Percentiles rank a stretch among this genome's conserved stretches.
Conservation (phyloP, 23 red algal genomes). For the Rhodosorus marinus region DNA sequence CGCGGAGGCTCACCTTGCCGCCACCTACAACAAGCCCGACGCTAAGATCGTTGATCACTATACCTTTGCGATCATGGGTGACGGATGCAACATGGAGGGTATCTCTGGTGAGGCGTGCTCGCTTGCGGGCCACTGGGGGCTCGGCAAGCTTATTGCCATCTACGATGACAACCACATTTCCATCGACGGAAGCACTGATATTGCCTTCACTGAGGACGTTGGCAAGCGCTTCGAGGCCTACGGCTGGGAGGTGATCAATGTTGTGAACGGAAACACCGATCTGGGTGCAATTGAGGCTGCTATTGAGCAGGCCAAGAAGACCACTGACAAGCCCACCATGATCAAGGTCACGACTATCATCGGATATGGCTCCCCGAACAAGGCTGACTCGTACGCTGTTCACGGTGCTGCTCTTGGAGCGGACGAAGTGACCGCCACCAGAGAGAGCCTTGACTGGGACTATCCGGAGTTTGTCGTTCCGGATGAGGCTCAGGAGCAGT, state of each 20-base stretch:
- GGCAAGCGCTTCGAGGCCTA: constrained; percentile 60
- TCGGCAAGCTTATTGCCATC: constrained; percentile 91
- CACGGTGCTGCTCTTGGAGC: constrained; percentile 67
- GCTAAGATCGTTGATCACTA: constrained; percentile 58
- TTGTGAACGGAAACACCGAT: constrained; percentile 53
- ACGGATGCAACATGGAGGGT: constrained; percentile 90
- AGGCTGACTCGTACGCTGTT: constrained; percentile 32
- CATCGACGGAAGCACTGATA: constrained; percentile 71
- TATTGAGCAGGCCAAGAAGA: constrained; percentile 28
- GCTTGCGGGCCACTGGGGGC: constrained; percentile 56
- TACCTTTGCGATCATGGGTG: constrained; percentile 76
- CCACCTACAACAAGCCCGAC: constrained; percentile 71
- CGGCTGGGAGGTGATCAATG: constrained; percentile 79
- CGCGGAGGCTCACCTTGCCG: constrained; percentile 72
- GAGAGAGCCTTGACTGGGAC: constrained; percentile 41
- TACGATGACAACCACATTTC: constrained; percentile 95
- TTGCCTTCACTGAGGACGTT: constrained; percentile 91
- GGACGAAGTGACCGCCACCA: constrained; percentile 45
- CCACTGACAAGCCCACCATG: constrained; percentile 50
- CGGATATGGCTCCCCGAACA: constrained; percentile 70
- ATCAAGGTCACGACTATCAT: constrained; percentile 68
- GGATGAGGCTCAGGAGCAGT: constrained; percentile 24
- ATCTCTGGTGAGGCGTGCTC: constrained; percentile 69
- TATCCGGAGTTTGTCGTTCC: constrained; percentile 74
- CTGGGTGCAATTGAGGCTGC: constrained; percentile 30